Evolutionary conservation across 306 rosid genomes (phyloP).

Genomic region (Rubus idaeus): DNA sequence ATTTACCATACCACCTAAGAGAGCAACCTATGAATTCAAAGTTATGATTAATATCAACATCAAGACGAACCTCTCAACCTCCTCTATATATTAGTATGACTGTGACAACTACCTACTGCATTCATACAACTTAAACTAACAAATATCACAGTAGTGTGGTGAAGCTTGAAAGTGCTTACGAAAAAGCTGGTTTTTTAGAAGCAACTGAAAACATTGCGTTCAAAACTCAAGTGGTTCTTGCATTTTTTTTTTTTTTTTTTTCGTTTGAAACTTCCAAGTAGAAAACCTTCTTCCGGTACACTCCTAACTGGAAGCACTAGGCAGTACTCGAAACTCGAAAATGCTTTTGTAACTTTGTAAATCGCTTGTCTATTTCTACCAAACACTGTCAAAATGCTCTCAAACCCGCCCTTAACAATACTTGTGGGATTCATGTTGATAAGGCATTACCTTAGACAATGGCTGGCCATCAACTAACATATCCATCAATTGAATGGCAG

Average conservation of each 20-base stretch:
- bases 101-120: not conserved
- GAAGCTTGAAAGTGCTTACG: not conserved
- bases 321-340: not conserved
- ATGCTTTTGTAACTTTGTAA: not conserved
- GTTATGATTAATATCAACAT: not conserved
- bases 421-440: not conserved
- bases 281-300: not conserved
- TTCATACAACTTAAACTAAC: not conserved
- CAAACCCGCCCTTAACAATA: not conserved
- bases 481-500: constrained; percentile 42
- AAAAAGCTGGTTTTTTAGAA: not conserved
- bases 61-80: not conserved
- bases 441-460: constrained; percentile 28
- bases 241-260: not conserved
- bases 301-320: not conserved
- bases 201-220: not conserved
- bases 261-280: not conserved
- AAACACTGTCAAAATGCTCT: not conserved
- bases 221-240: not conserved
- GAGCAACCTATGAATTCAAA: constrained; percentile 29
- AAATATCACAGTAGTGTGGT: not conserved
- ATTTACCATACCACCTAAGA: constrained; percentile 38
- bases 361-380: not conserved
- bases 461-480: constrained; percentile 23
- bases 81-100: not conserved